These are phyloP conservation scores for Ciborinia camelliae DNA, from an alignment of 2,329 filamentous ascomycete species.

Conservation along the genomic window DNA sequence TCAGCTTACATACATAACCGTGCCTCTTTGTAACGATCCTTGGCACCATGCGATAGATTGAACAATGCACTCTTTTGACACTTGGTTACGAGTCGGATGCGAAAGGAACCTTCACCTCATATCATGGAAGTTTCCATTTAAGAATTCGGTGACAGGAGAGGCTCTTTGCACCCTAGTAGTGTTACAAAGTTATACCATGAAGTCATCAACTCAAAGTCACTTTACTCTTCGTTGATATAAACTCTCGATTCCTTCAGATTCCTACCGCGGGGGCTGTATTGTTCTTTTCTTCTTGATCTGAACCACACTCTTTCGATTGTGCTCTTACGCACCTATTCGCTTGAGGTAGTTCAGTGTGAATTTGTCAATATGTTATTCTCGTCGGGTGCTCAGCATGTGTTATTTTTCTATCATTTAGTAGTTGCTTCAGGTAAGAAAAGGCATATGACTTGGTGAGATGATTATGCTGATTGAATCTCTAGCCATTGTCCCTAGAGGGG, in stretches of 20 bases:
- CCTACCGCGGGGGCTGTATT: neutral
- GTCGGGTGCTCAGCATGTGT: neutral
- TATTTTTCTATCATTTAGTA: slow-evolving; percentile 4
- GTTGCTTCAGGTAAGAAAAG: slow-evolving; percentile 2
- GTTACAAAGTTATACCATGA: neutral
- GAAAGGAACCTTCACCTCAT: neutral
- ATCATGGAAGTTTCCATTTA: neutral
- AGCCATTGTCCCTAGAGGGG: slow-evolving; percentile 2
- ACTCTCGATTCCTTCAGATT: neutral
- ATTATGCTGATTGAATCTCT: neutral
- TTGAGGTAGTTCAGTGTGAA: neutral
- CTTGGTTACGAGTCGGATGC: neutral
- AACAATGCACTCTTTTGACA: neutral
- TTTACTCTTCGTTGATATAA: neutral
- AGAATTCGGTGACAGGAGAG: neutral
- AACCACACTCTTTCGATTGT: neutral
- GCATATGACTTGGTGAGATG: neutral
- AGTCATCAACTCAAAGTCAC: neutral
- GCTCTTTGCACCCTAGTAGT: neutral
- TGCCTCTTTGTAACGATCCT: neutral
- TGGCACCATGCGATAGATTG: neutral
- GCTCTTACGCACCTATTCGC: neutral
- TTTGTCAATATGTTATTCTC: neutral
- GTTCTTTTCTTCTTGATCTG: neutral
- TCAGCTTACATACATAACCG: slow-evolving; percentile 6